Conservation (phyloP, 495 filamentous ascomycete species). For the Penicillium antarcticum region DNA sequence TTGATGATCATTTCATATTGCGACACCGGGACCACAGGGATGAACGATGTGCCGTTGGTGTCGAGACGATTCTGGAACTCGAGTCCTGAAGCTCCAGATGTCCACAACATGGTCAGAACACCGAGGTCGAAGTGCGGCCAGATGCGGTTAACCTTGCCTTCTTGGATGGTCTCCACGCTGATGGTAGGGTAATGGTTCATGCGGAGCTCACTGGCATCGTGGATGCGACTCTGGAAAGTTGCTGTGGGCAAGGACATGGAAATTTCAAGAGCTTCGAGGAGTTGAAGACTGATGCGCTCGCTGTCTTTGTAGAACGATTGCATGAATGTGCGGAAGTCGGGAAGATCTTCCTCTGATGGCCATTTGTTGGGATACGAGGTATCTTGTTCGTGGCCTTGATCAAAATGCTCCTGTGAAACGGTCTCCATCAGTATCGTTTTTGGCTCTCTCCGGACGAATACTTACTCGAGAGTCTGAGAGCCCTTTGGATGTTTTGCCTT, state of each 20-base stretch:
- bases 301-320: too few species aligned
- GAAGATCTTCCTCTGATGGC: constrained; percentile 5
- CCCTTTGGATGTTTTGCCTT: too few species aligned
- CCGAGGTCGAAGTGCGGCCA: constrained; percentile 39
- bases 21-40: constrained; percentile 5
- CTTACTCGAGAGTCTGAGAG: too few species aligned
- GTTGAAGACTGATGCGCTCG: too few species aligned
- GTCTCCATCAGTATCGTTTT: too few species aligned
- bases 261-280: too few species aligned
- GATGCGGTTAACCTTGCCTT: constrained; percentile 13
- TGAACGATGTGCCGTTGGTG: constrained; percentile 5
- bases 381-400: constrained; percentile 3
- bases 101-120: constrained; percentile 36
- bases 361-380: constrained; percentile 6
- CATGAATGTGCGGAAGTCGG: constrained; percentile 1
- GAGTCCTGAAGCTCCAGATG: constrained; percentile 31
- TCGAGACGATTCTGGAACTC: constrained; percentile 32
- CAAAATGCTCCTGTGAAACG: constrained; percentile 12
- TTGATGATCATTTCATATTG: constrained; percentile 43
- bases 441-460: too few species aligned
- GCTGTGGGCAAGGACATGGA: too few species aligned
- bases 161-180: constrained; percentile 1
- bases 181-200: constrained; percentile 10
- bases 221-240: neutral
- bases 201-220: constrained; percentile 2